Percentiles rank a stretch among this genome's conserved stretches.
Conservation (phyloP, 1,284 basidiomycete species). For the Blastosporella zonata region DNA sequence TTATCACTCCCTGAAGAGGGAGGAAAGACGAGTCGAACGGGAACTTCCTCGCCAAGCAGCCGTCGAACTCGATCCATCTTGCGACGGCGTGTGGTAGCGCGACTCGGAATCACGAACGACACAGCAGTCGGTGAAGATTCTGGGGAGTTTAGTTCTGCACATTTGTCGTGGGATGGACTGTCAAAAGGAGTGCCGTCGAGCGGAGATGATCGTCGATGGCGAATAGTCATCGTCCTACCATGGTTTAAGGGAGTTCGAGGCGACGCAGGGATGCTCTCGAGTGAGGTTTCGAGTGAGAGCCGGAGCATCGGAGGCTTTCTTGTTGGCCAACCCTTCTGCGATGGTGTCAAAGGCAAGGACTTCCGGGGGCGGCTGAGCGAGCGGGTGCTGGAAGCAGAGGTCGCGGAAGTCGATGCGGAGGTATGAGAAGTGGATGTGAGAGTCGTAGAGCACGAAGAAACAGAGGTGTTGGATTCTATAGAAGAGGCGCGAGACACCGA, state of each 20-base stretch:
- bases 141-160: conserved; percentile 9
- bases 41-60: conserved; percentile 59
- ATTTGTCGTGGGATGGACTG: conserved; percentile 4
- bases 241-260: conserved; percentile 8
- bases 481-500: conserved; percentile 9
- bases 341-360: neutral
- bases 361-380: conserved; percentile 8
- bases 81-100: conserved; percentile 39
- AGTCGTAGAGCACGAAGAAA: conserved; percentile 4
- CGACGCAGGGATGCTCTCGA: conserved; percentile 27
- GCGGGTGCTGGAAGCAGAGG: conserved; percentile 10
- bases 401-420: conserved; percentile 8
- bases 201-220: conserved; percentile 8
- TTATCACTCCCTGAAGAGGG: conserved; percentile 6
- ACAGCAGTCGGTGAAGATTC: conserved; percentile 27
- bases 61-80: conserved; percentile 60
- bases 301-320: conserved; percentile 26
- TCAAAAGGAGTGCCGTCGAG: conserved; percentile 10
- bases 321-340: conserved; percentile 16
- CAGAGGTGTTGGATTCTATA: conserved; percentile 1
- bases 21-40: conserved; percentile 56
- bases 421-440: conserved; percentile 2
- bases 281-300: conserved; percentile 21
- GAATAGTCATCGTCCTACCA: conserved; percentile 3
- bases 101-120: conserved; percentile 38